Evolutionary conservation across 208 protist genomes (phyloP), one percentile per base, ranked within the genome.

Genomic region (Vickermania spadyakhi): DNA sequence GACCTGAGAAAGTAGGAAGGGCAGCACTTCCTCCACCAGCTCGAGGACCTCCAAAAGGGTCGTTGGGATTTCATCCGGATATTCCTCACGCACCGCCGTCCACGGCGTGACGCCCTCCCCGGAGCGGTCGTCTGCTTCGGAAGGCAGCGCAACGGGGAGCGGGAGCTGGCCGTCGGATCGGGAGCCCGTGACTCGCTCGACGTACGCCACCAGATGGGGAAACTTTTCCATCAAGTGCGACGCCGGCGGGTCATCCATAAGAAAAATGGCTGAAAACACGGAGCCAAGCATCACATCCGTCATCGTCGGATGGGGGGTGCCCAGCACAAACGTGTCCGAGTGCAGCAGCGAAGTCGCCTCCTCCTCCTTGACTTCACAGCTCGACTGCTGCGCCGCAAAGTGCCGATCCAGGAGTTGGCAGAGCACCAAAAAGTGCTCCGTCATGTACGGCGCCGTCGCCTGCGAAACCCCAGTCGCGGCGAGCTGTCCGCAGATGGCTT

Each of bases 1-100:
- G 58, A 82, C 91, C 72, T 95, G 82, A 14, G 80, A 84, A 57
- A 91, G 66, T 56, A 95, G 69, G 57, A 92, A 95, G 3, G 89
- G 89, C 14, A 95, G 72, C 56, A 95, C 89, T 64, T 93, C 83
- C 27, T 74, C 70, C 4, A 91, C 72, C n/a, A 90, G 56, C 54
- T 66, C 64, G 27, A 95, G 73, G 55, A 91, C 72, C 1, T 56
- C 52, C 1, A 45, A 54, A n/a, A 95, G 68, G 1, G 85, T 84
- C 62, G 89, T 77, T 2, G 89, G 89, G 0, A 95, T 79, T 1
- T 65, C 72, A 67, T 95, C 89, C 0, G 71, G 66, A 66, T 91
- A 89, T 26, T 67, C 66, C 11, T 42, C 53, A 42, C 11, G 13
- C 21, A 22, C 2, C 4, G 26, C n/a, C 31, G 5, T n/a, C 13